Percentiles rank a stretch among this genome's conserved stretches.
These are phyloP conservation scores for Aspergillus aculeatinus DNA, from an alignment of 2,329 filamentous ascomycete species.

Conservation along the genomic window DNA sequence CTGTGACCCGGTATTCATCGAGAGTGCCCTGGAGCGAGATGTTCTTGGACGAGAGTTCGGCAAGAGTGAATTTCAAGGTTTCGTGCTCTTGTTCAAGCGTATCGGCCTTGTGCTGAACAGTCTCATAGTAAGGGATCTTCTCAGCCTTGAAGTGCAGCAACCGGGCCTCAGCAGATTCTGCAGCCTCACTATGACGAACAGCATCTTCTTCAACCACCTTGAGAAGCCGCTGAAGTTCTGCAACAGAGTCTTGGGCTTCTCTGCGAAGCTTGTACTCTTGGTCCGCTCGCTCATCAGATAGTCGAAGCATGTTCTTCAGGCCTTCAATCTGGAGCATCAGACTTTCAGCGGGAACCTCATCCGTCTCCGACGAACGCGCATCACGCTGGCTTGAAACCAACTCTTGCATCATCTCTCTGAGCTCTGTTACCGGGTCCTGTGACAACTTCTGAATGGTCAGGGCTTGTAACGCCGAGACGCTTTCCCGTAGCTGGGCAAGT, in stretches of 20 bases:
- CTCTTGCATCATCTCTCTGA: slow-evolving; percentile 64
- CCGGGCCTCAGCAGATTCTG: slow-evolving; percentile 64
- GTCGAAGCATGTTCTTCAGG: slow-evolving; percentile 66
- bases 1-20: slow-evolving; percentile 63
- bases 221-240: slow-evolving; percentile 69
- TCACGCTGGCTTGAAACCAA: slow-evolving; percentile 56
- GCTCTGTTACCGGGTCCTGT: slow-evolving; percentile 48
- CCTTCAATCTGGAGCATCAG: slow-evolving; percentile 62
- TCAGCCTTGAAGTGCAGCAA: slow-evolving; percentile 68
- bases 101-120: slow-evolving; percentile 64
- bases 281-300: slow-evolving; percentile 64
- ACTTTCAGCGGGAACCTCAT: slow-evolving; percentile 51
- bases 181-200: slow-evolving; percentile 47
- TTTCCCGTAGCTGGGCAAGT: slow-evolving; percentile 39
- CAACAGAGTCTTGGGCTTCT: slow-evolving; percentile 68
- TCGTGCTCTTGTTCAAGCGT: slow-evolving; percentile 67
- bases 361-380: slow-evolving; percentile 52
- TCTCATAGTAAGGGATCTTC: slow-evolving; percentile 65
- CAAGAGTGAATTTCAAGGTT: slow-evolving; percentile 52
- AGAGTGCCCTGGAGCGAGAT: slow-evolving; percentile 60
- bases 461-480: slow-evolving; percentile 40
- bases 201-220: slow-evolving; percentile 62
- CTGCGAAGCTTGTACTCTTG: slow-evolving; percentile 63
- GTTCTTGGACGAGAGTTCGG: slow-evolving; percentile 59
- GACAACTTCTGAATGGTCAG: slow-evolving; percentile 40